Conservation (phyloP, 768 basidiomycete genomes). For the Pluteus cervinus region DNA sequence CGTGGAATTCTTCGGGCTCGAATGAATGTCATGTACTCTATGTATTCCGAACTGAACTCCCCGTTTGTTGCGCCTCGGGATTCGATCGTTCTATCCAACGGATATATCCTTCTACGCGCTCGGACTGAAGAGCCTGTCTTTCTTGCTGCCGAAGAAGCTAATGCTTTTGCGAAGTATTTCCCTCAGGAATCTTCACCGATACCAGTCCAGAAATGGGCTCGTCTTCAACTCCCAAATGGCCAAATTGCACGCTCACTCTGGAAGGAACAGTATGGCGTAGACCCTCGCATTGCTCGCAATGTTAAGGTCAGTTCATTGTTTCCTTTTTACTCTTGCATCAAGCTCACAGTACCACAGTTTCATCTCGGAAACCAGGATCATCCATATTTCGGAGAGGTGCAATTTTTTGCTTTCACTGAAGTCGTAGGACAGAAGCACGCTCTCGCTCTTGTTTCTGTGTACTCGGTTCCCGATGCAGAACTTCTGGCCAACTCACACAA, state of each 20-base stretch:
- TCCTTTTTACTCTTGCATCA: not conserved
- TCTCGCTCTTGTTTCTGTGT: slow-evolving; percentile 2
- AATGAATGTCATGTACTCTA: slow-evolving; percentile 9
- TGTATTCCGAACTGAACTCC: slow-evolving; percentile 8
- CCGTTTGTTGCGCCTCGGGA: not conserved
- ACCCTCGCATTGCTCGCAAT: slow-evolving; percentile 8
- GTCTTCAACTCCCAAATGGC: slow-evolving; percentile 14
- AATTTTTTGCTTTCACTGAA: not conserved
- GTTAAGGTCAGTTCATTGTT: slow-evolving; percentile 7
- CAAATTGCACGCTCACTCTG: slow-evolving; percentile 13
- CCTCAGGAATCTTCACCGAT: not conserved
- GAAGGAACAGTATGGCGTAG: slow-evolving; percentile 9
- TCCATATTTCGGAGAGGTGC: slow-evolving; percentile 1
- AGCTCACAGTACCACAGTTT: not conserved
- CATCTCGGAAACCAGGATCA: no score
- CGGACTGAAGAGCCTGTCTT: not conserved
- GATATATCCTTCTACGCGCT: slow-evolving; percentile 7
- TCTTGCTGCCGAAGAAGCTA: not conserved
- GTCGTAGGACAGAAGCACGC: not conserved
- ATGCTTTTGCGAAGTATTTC: not conserved
- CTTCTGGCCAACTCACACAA: slow-evolving; percentile 1
- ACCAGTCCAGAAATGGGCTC: slow-evolving; percentile 10
- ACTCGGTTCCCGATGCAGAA: slow-evolving; percentile 1
- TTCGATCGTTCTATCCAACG: slow-evolving; percentile 7
- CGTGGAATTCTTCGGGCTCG: slow-evolving; percentile 12